Evolutionary conservation across 2,329 filamentous ascomycete species (phyloP).

Genomic region (Xylaria multiplex): DNA sequence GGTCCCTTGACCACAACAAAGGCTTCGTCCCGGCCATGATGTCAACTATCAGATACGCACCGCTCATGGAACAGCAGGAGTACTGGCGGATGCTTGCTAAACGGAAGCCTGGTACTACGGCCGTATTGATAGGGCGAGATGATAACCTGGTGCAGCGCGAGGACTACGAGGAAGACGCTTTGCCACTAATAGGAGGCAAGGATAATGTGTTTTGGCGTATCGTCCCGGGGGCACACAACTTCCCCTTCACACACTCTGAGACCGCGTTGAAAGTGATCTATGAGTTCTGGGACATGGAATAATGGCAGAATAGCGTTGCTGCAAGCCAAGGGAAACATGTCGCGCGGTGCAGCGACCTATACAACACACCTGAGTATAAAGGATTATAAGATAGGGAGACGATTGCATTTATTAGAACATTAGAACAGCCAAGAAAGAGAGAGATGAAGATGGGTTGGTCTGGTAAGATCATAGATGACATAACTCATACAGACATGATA

Average conservation of each 20-base stretch:
- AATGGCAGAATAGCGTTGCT: constrained; percentile 7
- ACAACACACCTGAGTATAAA: neutral
- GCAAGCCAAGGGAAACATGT: neutral
- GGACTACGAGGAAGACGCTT: constrained; percentile 60
- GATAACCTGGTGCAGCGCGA: constrained; percentile 64
- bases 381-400: neutral
- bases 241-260: constrained; percentile 66
- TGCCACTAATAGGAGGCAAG: constrained; percentile 62
- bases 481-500: constrained; percentile 32
- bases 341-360: neutral
- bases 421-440: constrained; percentile 2
- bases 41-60: constrained; percentile 64
- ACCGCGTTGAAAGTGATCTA: constrained; percentile 59
- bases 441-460: constrained; percentile 4
- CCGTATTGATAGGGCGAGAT: constrained; percentile 61
- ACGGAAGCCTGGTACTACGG: constrained; percentile 57
- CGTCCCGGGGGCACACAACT: constrained; percentile 68
- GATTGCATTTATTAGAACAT: constrained; percentile 4
- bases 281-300: constrained; percentile 56
- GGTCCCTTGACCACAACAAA: constrained; percentile 65
- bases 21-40: constrained; percentile 71
- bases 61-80: constrained; percentile 62
- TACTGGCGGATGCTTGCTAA: constrained; percentile 60
- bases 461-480: constrained; percentile 26
- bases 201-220: constrained; percentile 61